A percentile compares a stretch with the other conserved stretches of the same genome.
Conservation (phyloP, 345 rosid genomes). For the Heritiera littoralis region DNA sequence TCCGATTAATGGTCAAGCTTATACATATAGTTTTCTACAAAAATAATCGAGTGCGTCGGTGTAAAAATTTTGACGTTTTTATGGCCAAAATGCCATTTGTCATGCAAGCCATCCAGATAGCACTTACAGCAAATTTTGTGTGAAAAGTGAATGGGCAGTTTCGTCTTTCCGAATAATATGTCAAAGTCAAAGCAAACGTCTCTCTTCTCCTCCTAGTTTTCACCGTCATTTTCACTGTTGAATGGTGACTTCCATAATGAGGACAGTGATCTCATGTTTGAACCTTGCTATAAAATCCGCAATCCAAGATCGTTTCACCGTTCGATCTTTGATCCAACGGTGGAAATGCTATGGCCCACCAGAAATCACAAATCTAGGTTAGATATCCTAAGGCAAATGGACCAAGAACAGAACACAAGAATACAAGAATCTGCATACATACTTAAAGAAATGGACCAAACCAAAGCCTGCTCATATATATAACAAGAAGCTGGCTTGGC, state of each 20-base stretch:
- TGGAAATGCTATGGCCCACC: neutral
- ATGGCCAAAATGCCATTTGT: neutral
- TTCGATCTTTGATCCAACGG: neutral
- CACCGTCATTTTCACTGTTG: neutral
- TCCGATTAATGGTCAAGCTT: neutral
- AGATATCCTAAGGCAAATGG: neutral
- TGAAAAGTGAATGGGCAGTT: neutral
- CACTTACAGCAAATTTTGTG: neutral
- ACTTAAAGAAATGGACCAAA: constrained; percentile 5
- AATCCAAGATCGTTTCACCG: neutral
- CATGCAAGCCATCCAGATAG: neutral
- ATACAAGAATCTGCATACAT: neutral
- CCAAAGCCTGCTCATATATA: neutral
- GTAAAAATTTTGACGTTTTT: neutral
- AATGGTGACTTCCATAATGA: neutral
- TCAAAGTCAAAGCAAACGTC: neutral
- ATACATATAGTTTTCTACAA: neutral
- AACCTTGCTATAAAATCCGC: neutral
- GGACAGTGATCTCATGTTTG: neutral
- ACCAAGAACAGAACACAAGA: neutral
- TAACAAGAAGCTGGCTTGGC: neutral
- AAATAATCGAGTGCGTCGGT: constrained; percentile 11
- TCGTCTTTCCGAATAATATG: neutral
- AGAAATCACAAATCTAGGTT: neutral
- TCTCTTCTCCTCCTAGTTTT: constrained; percentile 11